These are phyloP conservation scores for Grigorovia jiainica DNA, from an alignment of 805 yeast genomes.

Conservation along the genomic window DNA sequence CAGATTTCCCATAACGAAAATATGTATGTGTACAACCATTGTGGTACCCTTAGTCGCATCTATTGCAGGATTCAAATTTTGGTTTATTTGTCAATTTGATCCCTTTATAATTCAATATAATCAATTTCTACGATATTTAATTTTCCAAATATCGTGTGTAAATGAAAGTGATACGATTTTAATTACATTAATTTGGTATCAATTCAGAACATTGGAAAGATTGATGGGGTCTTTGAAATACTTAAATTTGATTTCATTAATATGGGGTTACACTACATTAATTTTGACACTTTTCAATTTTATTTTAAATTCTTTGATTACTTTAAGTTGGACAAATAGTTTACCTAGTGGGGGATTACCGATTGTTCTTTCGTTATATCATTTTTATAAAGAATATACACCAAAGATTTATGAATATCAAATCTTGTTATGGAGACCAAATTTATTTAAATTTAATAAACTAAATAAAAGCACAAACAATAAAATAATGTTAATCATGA, in stretches of 20 bases:
- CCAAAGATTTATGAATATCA: conserved; percentile 35
- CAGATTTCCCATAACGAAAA: conserved; percentile 22
- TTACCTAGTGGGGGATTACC: conserved; percentile 38
- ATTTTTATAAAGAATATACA: conserved; percentile 32
- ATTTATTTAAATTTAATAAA: not conserved
- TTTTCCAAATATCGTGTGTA: conserved; percentile 43
- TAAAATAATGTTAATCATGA: conserved; percentile 12
- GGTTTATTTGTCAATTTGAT: conserved; percentile 21
- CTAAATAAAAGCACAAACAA: not conserved
- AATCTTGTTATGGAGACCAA: conserved; percentile 26
- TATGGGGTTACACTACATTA: conserved; percentile 40
- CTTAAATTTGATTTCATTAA: conserved; percentile 35
- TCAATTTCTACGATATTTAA: conserved; percentile 48
- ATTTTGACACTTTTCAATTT: conserved; percentile 30
- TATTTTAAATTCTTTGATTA: conserved; percentile 22
- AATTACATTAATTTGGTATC: conserved; percentile 38
- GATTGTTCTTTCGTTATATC: conserved; percentile 30
- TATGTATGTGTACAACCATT: conserved; percentile 19
- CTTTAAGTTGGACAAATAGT: conserved; percentile 33
- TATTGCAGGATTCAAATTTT: conserved; percentile 19
- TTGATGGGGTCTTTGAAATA: conserved; percentile 48
- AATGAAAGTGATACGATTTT: conserved; percentile 51
- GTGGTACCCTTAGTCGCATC: conserved; percentile 22
- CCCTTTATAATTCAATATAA: conserved; percentile 47
- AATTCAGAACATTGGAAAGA: conserved; percentile 48